Conservation (phyloP, 176 grass and related monocot genomes). For the Sorghum bicolor region DNA sequence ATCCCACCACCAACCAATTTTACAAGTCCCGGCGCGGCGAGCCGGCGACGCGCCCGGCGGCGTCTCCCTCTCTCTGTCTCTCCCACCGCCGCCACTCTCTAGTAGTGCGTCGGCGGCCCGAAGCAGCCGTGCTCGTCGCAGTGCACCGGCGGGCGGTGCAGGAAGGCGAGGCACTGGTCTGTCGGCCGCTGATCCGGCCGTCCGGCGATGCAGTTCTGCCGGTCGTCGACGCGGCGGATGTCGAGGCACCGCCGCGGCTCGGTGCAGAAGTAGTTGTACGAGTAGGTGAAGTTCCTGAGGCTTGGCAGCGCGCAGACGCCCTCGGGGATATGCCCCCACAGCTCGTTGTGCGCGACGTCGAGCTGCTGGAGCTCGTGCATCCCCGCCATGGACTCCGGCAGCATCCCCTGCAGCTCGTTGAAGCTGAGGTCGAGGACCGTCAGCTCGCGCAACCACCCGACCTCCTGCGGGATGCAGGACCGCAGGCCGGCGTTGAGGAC, state of each 20-base stretch:
- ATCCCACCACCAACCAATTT: conserved; percentile 25
- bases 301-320: conserved; percentile 62
- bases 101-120: conserved; percentile 39
- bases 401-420: conserved; percentile 50
- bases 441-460: conserved; percentile 39
- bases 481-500: conserved; percentile 54
- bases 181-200: conserved; percentile 53
- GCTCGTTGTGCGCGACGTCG: conserved; percentile 72
- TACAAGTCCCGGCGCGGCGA: conserved; percentile 24
- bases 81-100: neutral
- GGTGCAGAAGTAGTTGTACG: conserved; percentile 81
- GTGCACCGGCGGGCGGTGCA: conserved; percentile 58
- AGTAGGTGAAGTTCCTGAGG: conserved; percentile 79
- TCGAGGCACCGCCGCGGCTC: conserved; percentile 46
- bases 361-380: conserved; percentile 68
- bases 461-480: conserved; percentile 68
- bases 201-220: conserved; percentile 65
- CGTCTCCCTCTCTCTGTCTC: neutral
- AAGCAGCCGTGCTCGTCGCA: conserved; percentile 69
- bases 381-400: conserved; percentile 60
- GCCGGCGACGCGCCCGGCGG: neutral
- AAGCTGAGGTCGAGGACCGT: conserved; percentile 78
- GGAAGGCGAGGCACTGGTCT: conserved; percentile 65
- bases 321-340: conserved; percentile 51
- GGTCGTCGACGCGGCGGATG: conserved; percentile 52